Evolutionary conservation across 2,329 filamentous ascomycete species (phyloP), one percentile per base, ranked within the genome.

Genomic region (Botrytis fabae): DNA sequence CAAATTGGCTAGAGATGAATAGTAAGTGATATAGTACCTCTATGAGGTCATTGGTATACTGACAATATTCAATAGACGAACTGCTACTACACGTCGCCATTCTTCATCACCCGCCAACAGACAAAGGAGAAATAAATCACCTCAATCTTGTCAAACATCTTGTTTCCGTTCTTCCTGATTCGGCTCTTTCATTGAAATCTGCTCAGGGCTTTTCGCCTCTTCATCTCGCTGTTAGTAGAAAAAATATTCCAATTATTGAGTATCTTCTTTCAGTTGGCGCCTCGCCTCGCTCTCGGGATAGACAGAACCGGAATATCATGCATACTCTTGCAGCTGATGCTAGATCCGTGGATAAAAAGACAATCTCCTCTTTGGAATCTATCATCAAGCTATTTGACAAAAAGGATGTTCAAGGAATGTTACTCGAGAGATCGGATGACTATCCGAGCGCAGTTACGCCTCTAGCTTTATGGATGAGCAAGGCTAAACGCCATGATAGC

Each of bases 41-140:
- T n/a, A 20, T 25, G 4, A 64, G 2, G 1, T 25, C 9, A 64
- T 42, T 1, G 25, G n/a, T n/a, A 51, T 51, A 38, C 62, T 72
- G n/a, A 72, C 32, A n/a, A 79, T 66, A 20, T 62, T 63, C 18
- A 35, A 70, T 76, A 89, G 89, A 86, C 78, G 87, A 91, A 70
- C 82, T 92, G 60, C 86, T 89, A 16, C 86, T 95, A 2, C 92
- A 94, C 79, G 90, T 87, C 75, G 91, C 89, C 1, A 83, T 93
- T 9, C 79, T 89, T 84, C 32, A 75, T 80, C 28, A 78, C 79
- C 12, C 78, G 77, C 20, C 77, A 82, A 42, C 74, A 40, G 68
- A 77, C n/a, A 35, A 77, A 20, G 61, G 74, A 2, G 74, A 59
- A 38, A 51, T 59, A 22, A 78, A 85, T 5, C 85, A 88, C 0